Evolutionary conservation across 805 yeast species (phyloP).

Genomic region (Saccharomycopsis malanga): DNA sequence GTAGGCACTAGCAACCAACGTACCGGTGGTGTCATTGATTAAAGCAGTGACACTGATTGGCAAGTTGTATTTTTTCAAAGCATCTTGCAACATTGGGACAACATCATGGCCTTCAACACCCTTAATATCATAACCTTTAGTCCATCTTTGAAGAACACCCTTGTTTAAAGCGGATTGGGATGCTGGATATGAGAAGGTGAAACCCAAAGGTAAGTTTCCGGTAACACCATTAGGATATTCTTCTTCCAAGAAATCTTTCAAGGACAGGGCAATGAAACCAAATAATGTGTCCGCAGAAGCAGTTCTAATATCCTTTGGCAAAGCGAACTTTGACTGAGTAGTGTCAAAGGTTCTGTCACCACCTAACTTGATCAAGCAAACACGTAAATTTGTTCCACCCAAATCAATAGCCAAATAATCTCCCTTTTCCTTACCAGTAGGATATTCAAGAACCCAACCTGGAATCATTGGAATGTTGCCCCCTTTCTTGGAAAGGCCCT

Average conservation of each 20-base stretch:
- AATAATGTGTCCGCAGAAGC: conserved; percentile 72
- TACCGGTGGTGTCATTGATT: conserved; percentile 96
- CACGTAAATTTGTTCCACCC: conserved; percentile 96
- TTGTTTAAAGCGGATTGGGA: conserved; percentile 74
- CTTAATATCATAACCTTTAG: conserved; percentile 92
- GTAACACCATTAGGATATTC: conserved; percentile 60
- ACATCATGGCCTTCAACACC: conserved; percentile 94
- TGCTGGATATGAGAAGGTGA: conserved; percentile 91
- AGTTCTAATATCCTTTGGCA: conserved; percentile 74
- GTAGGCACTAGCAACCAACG: conserved; percentile 91
- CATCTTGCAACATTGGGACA: conserved; percentile 80
- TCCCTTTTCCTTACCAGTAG: conserved; percentile 88
- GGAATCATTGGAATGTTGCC: conserved; percentile 96
- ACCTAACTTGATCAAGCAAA: conserved; percentile 74
- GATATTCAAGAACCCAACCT: conserved; percentile 91
- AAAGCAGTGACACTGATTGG: conserved; percentile 87
- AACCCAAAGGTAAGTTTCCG: conserved; percentile 65
- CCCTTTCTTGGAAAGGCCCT: conserved; percentile 68
- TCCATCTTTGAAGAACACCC: conserved; percentile 92
- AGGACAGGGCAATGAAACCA: conserved; percentile 78
- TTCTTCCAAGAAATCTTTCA: conserved; percentile 61
- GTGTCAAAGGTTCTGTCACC: conserved; percentile 84
- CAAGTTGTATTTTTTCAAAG: conserved; percentile 54
- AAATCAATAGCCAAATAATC: conserved; percentile 87
- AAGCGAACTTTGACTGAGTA: conserved; percentile 75